Conservation (phyloP, 169 alveolate species). For the Cryptosporidium baileyi region DNA sequence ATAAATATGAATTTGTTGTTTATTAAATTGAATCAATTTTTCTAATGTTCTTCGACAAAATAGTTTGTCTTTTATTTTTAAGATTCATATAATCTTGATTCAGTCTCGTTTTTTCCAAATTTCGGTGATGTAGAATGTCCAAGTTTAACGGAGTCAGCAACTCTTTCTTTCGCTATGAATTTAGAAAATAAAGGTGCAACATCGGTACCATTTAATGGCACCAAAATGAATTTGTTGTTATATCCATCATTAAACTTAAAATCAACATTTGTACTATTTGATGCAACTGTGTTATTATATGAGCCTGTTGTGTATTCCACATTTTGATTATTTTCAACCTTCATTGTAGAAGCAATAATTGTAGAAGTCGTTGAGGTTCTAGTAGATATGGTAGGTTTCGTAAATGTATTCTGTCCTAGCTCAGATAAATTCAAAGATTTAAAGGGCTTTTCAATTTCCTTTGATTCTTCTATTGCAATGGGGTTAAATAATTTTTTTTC, state of each 20-base stretch:
- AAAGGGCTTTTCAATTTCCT: too few relatives aligned
- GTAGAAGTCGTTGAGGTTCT: not conserved
- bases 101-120: not conserved
- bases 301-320: not conserved
- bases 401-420: too few relatives aligned
- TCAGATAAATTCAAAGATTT: too few relatives aligned
- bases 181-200: slow-evolving; percentile 55
- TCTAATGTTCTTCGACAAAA: not conserved
- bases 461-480: not conserved
- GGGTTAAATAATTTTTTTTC: not conserved
- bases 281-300: not conserved
- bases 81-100: not conserved
- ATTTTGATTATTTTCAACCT: not conserved
- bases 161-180: slow-evolving; percentile 14
- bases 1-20: not conserved
- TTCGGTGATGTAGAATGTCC: slow-evolving; percentile 43
- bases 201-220: slow-evolving; percentile 22
- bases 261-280: not conserved
- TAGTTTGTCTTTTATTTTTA: not conserved
- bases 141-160: slow-evolving; percentile 23
- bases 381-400: too few relatives aligned
- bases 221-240: not conserved
- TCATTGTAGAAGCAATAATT: not conserved
- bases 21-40: not conserved
- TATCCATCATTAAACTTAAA: not conserved